Conservation (phyloP, 2,329 filamentous ascomycete species). For the Atkinsonella texensis region DNA sequence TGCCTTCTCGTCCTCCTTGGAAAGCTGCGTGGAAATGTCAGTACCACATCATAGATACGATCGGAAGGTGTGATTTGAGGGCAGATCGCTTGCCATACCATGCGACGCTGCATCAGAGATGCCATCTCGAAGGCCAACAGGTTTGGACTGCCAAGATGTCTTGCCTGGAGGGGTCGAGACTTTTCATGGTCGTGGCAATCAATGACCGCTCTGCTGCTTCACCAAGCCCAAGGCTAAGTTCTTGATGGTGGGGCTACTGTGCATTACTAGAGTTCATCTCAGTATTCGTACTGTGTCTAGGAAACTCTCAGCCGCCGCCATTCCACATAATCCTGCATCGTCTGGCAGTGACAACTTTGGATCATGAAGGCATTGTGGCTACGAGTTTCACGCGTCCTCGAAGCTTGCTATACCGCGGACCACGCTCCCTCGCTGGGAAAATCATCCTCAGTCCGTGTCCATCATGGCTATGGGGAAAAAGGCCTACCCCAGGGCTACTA, state of each 20-base stretch:
- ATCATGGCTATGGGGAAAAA: conserved; percentile 44
- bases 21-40: conserved; percentile 48
- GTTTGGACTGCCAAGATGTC: not conserved
- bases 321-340: no score
- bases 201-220: not conserved
- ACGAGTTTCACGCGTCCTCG: not conserved
- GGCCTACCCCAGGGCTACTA: conserved; percentile 68
- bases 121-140: conserved; percentile 18
- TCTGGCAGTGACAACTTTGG: not conserved
- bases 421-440: not conserved
- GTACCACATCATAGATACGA: not conserved
- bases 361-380: not conserved
- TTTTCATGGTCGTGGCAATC: not conserved
- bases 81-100: conserved; percentile 30
- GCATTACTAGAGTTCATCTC: not conserved
- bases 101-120: conserved; percentile 45
- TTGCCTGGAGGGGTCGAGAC: not conserved
- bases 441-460: not conserved
- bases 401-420: not conserved
- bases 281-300: not conserved
- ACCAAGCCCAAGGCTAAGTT: not conserved
- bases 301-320: not conserved
- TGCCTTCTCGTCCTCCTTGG: conserved; percentile 75
- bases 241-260: not conserved
- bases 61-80: not conserved